These are phyloP conservation scores for Neonectria neomacrospora DNA, from an alignment of 2,329 filamentous ascomycete species.

Conservation along the genomic window DNA sequence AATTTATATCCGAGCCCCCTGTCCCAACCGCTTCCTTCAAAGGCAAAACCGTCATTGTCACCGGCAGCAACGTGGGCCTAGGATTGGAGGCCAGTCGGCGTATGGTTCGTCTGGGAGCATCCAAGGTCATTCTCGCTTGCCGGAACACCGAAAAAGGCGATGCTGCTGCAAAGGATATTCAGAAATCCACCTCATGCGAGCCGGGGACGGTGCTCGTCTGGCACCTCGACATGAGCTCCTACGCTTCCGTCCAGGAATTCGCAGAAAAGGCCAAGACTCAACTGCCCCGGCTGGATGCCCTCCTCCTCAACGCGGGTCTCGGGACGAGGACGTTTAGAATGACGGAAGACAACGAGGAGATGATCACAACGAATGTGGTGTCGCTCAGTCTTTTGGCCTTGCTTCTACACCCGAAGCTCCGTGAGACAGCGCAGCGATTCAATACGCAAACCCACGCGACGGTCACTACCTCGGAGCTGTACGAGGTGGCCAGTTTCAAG, in stretches of 20 bases:
- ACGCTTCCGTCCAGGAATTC: conserved; percentile 59
- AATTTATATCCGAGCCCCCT: not conserved
- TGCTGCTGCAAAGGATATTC: not conserved
- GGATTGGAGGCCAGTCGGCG: conserved; percentile 12
- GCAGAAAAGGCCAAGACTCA: conserved; percentile 47
- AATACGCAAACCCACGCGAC: conserved; percentile 41
- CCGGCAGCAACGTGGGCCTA: conserved; percentile 14
- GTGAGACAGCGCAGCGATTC: conserved; percentile 48
- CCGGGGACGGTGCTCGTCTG: not conserved
- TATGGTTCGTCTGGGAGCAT: conserved; percentile 1
- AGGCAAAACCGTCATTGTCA: conserved; percentile 13
- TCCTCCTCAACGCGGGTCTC: conserved; percentile 57
- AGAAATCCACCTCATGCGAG: not conserved
- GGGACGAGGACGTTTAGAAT: conserved; percentile 41
- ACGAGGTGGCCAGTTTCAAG: conserved; percentile 43
- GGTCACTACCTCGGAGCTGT: conserved; percentile 45
- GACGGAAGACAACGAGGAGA: conserved; percentile 59
- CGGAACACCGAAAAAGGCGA: conserved; percentile 6
- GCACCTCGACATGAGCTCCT: conserved; percentile 35
- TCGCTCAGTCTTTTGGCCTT: conserved; percentile 61
- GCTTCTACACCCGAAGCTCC: conserved; percentile 63
- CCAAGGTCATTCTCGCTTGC: conserved; percentile 9
- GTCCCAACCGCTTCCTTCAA: conserved; percentile 12
- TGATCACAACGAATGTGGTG: conserved; percentile 64
- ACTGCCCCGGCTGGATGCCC: conserved; percentile 57